Evolutionary conservation across 345 rosid species (phyloP), one percentile per base, ranked within the genome.

Genomic region (Stellera chamaejasme): DNA sequence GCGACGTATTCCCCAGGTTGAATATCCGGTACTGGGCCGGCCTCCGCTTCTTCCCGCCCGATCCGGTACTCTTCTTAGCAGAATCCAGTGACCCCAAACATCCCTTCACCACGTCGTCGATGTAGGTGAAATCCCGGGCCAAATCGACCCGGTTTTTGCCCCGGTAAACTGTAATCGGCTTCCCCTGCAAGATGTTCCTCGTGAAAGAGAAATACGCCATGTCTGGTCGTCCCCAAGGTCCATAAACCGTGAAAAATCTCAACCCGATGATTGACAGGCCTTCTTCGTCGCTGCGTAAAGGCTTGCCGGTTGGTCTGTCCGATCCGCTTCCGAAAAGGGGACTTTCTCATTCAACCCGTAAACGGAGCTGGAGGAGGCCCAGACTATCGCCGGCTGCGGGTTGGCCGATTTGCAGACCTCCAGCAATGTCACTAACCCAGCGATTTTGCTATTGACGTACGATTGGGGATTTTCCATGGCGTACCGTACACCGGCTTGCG

Each of bases 311-410:
- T 72, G 83, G 54, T 87, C 96, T 6, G 96, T 84, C 9, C 71
- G 80, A 52, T 87, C 92, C 0, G 74, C 63, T 47, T 84, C 92
- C 0, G 92, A 87, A 72, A 87, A 87, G 0, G 96, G 92, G 0
- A 66, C 81, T 16, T 84, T 79, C 2, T 79, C 82, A 74, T 88
- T 88, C 11, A 88, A 64, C 0, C 96, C 90, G 63, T 88, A 88
- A 3, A 88, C 93, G 8, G 96, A 88, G 73, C 93, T 84, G 0
- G 96, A 88, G 0, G 96, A 88, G 11, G 93, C 96, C 96, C 96
- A 88, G 14, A 82, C 92, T 13, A 88, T 44, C 11, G 90, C 72
- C 49, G 96, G 96, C 66, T 84, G 96, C 13, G 96, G 92, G 48
- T 87, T 77, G 6, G 87, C 87, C 10, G 87, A 55, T 44, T 82